Percentiles rank a stretch among this genome's conserved stretches.
Evolutionary conservation across 441 rosid genomes (phyloP).

Genomic region (Gossypium lobatum): DNA sequence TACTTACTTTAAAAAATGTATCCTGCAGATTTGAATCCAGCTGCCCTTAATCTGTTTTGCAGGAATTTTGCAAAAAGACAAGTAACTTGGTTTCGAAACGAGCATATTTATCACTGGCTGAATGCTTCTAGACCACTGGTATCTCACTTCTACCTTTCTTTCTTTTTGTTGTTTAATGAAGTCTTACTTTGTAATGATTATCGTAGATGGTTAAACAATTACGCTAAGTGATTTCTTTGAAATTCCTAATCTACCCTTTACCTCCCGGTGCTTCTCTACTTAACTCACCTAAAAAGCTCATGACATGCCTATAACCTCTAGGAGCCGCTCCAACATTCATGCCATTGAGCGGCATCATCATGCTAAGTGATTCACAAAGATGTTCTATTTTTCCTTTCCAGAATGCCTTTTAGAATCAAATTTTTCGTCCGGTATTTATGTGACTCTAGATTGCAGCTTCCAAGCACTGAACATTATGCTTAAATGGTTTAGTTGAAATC

Average conservation of each 20-base stretch:
- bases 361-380: not conserved
- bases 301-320: not conserved
- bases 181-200: not conserved
- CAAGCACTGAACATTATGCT: not conserved
- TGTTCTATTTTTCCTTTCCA: not conserved
- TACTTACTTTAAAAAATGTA: not conserved
- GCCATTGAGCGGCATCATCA: not conserved
- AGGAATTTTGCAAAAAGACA: slow-evolving; percentile 94
- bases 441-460: not conserved
- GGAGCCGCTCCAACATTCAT: not conserved
- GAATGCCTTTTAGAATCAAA: not conserved
- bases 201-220: not conserved
- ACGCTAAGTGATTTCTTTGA: not conserved
- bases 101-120: slow-evolving; percentile 80
- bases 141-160: slow-evolving; percentile 5
- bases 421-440: not conserved
- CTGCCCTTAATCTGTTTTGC: slow-evolving; percentile 13
- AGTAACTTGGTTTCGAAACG: slow-evolving; percentile 87
- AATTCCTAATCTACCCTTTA: too few species aligned
- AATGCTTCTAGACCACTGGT: slow-evolving; percentile 83
- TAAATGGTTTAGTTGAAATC: not conserved
- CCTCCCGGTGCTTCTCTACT: too few species aligned
- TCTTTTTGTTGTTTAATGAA: not conserved
- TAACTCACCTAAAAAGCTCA: not conserved
- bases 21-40: not conserved